phyloP scores from a whole-genome alignment of 495 filamentous ascomycete genomes.

The Penicillium argentinense region DNA sequence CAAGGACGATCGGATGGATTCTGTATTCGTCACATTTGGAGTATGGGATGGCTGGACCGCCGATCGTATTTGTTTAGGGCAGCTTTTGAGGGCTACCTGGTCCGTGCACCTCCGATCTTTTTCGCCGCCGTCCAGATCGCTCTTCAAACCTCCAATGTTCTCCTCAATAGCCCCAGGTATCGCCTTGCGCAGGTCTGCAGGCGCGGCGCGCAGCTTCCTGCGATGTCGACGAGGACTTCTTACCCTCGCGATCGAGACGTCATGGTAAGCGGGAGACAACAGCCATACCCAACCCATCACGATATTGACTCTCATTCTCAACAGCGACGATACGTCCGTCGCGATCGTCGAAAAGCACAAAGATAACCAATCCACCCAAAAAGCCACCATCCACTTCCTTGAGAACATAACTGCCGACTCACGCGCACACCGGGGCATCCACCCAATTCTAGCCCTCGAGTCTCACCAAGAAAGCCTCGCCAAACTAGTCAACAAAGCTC shows the following conservation, averaged over 20 bases:
- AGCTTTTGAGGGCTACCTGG: constrained; percentile 26
- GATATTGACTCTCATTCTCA: neutral
- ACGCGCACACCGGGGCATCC: constrained; percentile 67
- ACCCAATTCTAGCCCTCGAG: constrained; percentile 69
- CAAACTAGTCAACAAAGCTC: constrained; percentile 61
- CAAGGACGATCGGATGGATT: too few species aligned
- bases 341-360: constrained; percentile 74
- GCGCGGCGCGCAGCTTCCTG: constrained; percentile 5
- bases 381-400: constrained; percentile 69
- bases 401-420: constrained; percentile 80
- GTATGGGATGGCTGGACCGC: too few species aligned
- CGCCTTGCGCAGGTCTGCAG: constrained; percentile 22
- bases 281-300: constrained; percentile 5
- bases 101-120: constrained; percentile 34
- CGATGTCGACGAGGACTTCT: constrained; percentile 47
- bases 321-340: constrained; percentile 89
- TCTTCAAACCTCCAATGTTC: constrained; percentile 27
- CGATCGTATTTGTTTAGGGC: constrained; percentile 26
- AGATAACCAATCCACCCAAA: constrained; percentile 13
- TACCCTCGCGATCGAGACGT: constrained; percentile 90
- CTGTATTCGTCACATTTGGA: too few species aligned
- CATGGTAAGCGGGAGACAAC: constrained; percentile 70
- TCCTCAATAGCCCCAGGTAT: constrained; percentile 17
- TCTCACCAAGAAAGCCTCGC: constrained; percentile 72
- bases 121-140: constrained; percentile 11